Conservation (phyloP, 306 rosid genomes). For the Dicorynia guianensis region DNA sequence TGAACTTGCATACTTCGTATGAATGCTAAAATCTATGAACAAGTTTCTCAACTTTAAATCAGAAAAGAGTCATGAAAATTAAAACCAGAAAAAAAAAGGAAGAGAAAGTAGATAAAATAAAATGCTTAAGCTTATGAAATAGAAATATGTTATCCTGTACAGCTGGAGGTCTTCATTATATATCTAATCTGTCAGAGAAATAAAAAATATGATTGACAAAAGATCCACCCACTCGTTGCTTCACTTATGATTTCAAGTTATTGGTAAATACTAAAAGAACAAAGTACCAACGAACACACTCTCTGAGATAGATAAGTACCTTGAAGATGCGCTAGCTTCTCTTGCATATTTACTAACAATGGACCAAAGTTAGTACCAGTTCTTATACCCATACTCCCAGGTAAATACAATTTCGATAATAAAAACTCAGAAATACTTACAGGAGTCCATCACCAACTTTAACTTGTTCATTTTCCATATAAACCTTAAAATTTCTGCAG, state of each 20-base stretch:
- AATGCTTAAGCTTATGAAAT: constrained; percentile 4
- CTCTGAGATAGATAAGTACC: constrained; percentile 30
- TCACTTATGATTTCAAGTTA: background rate
- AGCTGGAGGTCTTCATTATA: constrained; percentile 13
- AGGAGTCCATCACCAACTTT: constrained; percentile 45
- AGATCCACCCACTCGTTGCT: background rate
- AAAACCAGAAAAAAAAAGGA: background rate
- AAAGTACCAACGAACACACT: background rate
- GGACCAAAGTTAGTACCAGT: constrained; percentile 18
- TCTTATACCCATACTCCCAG: background rate
- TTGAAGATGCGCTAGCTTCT: constrained; percentile 36
- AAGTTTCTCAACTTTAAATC: constrained; percentile 5
- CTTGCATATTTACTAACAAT: constrained; percentile 40
- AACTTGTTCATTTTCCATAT: constrained; percentile 48
- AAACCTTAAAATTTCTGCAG: constrained; percentile 57
- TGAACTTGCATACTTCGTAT: background rate
- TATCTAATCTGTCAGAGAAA: constrained; percentile 25
- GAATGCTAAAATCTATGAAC: constrained; percentile 9
- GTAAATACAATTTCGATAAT: background rate
- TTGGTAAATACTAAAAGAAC: background rate
- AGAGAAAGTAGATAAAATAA: background rate
- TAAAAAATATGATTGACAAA: constrained; percentile 9
- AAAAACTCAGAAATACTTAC: constrained; percentile 41
- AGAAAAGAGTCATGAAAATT: background rate
- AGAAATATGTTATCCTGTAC: constrained; percentile 11